phyloP scores from a whole-genome alignment of 371 early-diverging fungal genomes.

The Blakeslea trispora region DNA sequence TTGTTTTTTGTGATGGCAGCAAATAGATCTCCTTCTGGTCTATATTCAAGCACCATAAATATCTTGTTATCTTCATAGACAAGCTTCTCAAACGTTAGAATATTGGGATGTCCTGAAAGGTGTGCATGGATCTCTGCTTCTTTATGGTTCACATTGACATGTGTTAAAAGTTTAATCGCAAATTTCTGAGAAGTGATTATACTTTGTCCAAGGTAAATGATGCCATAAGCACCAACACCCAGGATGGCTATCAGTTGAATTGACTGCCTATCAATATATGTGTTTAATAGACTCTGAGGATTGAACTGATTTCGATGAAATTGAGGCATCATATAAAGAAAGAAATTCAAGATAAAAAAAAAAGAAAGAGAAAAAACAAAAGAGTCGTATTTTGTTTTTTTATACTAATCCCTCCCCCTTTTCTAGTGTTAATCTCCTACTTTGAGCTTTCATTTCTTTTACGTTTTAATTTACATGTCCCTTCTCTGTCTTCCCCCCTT shows the following conservation, averaged over 20 bases:
- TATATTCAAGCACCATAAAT: constrained; percentile 81
- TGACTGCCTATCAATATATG: constrained; percentile 50
- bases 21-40: constrained; percentile 78
- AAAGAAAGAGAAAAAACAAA: too few relatives aligned
- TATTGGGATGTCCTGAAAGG: constrained; percentile 65
- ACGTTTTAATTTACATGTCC: too few relatives aligned
- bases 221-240: constrained; percentile 73
- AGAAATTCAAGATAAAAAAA: too few relatives aligned
- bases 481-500: too few relatives aligned
- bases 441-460: too few relatives aligned
- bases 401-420: too few relatives aligned
- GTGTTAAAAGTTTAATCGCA: constrained; percentile 69
- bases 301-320: constrained; percentile 5
- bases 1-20: constrained; percentile 57
- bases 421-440: too few relatives aligned
- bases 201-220: constrained; percentile 66
- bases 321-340: background rate
- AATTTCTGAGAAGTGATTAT: constrained; percentile 45
- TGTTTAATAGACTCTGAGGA: constrained; percentile 49
- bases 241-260: constrained; percentile 59
- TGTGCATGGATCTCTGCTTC: constrained; percentile 62
- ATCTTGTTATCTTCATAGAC: constrained; percentile 69
- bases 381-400: too few relatives aligned
- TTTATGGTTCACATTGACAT: constrained; percentile 18
- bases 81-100: constrained; percentile 68